phyloP scores from a whole-genome alignment of 2,329 filamentous ascomycete species.

The Alternaria novae-zelandiae region DNA sequence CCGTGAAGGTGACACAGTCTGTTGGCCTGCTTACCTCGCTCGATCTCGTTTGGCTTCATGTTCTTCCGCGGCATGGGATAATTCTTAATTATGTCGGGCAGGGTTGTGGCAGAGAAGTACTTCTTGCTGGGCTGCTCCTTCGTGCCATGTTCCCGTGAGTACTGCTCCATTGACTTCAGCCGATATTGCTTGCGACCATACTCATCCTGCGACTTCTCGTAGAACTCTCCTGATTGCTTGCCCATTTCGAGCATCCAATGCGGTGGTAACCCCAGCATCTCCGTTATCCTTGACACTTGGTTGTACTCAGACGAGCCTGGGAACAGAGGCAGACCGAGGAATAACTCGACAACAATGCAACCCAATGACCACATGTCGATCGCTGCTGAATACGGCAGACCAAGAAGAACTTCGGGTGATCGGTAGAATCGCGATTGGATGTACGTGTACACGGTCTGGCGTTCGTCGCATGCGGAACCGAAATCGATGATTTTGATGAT shows the following conservation, averaged over 20 bases:
- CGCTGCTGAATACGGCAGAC: constrained; percentile 93
- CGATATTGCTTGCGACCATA: constrained; percentile 90
- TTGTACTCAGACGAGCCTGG: constrained; percentile 99
- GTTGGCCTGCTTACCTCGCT: constrained; percentile 73
- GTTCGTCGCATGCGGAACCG: constrained; percentile 95
- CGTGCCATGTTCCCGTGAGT: constrained; percentile 90
- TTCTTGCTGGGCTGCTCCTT: constrained; percentile 99
- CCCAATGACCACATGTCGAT: constrained; percentile 99
- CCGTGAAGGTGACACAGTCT: not conserved
- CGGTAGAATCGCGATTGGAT: constrained; percentile 98
- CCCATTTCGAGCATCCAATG: constrained; percentile 99
- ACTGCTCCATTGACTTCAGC: constrained; percentile 97
- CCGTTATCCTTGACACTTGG: constrained; percentile 93
- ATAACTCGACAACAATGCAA: constrained; percentile 97
- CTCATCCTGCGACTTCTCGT: constrained; percentile 90
- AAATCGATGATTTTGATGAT: constrained; percentile 99
- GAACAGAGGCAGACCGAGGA: constrained; percentile 91
- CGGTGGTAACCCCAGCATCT: constrained; percentile 95
- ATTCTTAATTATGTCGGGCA: constrained; percentile 96
- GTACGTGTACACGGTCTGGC: constrained; percentile 98
- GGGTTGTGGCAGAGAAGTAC: constrained; percentile 92
- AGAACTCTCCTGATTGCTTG: constrained; percentile 97
- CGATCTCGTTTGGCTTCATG: constrained; percentile 97
- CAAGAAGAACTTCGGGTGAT: constrained; percentile 94
- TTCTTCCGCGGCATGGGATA: constrained; percentile 99